These are phyloP conservation scores for Hypsizygus ulmarius DNA, from an alignment of 1,284 basidiomycete species.

Conservation along the genomic window DNA sequence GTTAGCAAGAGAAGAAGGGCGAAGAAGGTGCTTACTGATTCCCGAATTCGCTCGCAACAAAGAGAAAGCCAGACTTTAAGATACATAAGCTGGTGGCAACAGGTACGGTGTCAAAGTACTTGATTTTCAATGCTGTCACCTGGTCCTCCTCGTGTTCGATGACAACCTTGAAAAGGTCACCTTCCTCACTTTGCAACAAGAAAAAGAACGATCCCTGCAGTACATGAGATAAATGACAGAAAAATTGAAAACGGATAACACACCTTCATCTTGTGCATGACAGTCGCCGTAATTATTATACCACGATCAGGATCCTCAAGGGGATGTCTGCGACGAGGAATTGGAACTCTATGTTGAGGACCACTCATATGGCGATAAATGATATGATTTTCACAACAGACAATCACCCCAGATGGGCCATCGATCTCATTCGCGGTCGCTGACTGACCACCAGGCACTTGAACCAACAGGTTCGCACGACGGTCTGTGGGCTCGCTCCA, in stretches of 20 bases:
- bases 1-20: conserved; percentile 5
- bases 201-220: conserved; percentile 94
- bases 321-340: conserved; percentile 84
- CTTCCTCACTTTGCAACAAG: conserved; percentile 92
- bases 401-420: conserved; percentile 92
- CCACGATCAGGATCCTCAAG: conserved; percentile 79
- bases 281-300: conserved; percentile 85
- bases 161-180: conserved; percentile 94
- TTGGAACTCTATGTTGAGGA: conserved; percentile 89
- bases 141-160: conserved; percentile 96
- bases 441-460: conserved; percentile 96
- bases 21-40: conserved; percentile 70
- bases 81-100: conserved; percentile 90
- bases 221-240: not conserved
- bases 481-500: conserved; percentile 96
- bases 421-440: conserved; percentile 86
- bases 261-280: conserved; percentile 99
- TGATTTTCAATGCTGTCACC: conserved; percentile 87
- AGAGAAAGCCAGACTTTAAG: conserved; percentile 94
- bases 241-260: conserved; percentile 16
- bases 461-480: conserved; percentile 89
- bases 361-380: conserved; percentile 94
- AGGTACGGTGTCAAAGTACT: conserved; percentile 97
- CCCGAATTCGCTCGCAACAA: conserved; percentile 92
- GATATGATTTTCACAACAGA: conserved; percentile 95